Base-by-base conservation (phyloP, 768 basidiomycete species). In the Tylopilus intermedius region DNA sequence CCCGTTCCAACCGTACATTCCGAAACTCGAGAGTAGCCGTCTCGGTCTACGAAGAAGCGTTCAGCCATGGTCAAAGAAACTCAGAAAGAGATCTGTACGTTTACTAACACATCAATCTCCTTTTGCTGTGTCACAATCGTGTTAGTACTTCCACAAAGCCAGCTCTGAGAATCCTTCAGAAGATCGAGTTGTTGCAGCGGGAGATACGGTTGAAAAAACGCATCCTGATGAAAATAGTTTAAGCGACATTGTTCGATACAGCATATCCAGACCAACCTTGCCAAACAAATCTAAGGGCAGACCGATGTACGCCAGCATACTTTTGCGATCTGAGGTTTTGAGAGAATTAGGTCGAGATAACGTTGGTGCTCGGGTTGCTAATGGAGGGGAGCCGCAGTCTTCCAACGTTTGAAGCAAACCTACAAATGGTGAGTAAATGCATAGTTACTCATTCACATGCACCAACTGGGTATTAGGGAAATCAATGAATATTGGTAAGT, bases 401-500 rank as follows among this genome's bases (percentile, higher is more conserved):
- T 93, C 86, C 38, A 99, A 73, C 4, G 84, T 85, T 67, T 95
- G 89, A 38, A 99, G 74, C 5, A 99, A 78, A 26, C 90, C 91
- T 92, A 56, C 4, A 14, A 24, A 49, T 6, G 9, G 26, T 53
- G 47, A 58, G 57, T 30, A 13, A 51, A n/a, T 44, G 49, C 11
- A 41, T 50, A 14, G 41, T n/a, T 8, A 21, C 15, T 10, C 8
- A 39, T 24, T 27, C 8, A 5, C 42, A 24, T 9, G 24, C 48
- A 59, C 53, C 24, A 42, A 90, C 91, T 89, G 9, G 95, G 95
- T 55, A 98, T 79, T 8, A 98, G 76, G 0, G 95, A 93, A 44
- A 96, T 81, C n/a, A 98, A 77, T 0, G 94, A 95, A 68, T 99
- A 99, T 67, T 99, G 96, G 65, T 92, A 97, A 24, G 94, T 97